Evolutionary conservation across 225 moss, liverwort and hornwort genomes (phyloP).

Genomic region (Pleurozium schreberi): DNA sequence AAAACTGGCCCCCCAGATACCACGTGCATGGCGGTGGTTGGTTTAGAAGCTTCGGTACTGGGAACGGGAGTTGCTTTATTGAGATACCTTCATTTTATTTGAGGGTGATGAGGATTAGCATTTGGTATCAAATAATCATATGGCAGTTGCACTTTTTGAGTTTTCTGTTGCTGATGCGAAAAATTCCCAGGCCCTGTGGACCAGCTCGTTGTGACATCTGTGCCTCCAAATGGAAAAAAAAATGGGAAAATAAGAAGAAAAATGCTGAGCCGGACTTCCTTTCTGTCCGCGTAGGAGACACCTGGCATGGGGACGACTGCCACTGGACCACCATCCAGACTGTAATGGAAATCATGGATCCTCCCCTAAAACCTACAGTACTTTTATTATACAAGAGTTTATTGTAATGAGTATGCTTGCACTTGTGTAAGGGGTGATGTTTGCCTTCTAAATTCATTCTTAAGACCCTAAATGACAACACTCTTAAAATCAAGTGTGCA

Average conservation of each 20-base stretch:
- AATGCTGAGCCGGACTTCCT: background rate
- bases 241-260: too few species aligned
- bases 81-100: too few species aligned
- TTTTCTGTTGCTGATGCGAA: background rate
- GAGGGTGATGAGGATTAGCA: conserved; percentile 1
- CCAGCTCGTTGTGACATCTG: background rate
- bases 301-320: background rate
- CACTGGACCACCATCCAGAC: background rate
- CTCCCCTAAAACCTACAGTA: too few species aligned
- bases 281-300: background rate
- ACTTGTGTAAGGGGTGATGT: too few species aligned
- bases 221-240: background rate
- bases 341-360: background rate
- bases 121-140: background rate
- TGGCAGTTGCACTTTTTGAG: background rate
- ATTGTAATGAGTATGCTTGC: too few species aligned
- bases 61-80: background rate
- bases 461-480: too few species aligned
- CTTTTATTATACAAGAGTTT: too few species aligned
- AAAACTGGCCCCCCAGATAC: too few species aligned
- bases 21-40: background rate
- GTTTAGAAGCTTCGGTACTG: background rate
- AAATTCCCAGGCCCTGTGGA: background rate
- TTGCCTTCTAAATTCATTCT: too few species aligned
- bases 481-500: too few species aligned